These are phyloP conservation scores for Nicotiana sylvestris DNA, from an alignment of 257 asterid species.

Conservation along the genomic window DNA sequence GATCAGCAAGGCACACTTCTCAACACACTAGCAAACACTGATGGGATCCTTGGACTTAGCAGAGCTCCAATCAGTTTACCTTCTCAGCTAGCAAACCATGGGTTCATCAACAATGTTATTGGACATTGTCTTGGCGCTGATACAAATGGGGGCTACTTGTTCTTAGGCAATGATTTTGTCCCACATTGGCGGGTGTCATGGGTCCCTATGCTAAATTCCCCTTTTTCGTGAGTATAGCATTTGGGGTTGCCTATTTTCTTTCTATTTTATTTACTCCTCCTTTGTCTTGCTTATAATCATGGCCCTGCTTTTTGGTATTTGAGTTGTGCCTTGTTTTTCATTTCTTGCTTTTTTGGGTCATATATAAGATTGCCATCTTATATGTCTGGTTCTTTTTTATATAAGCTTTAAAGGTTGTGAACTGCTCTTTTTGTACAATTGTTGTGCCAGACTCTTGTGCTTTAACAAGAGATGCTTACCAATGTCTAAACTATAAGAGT, in stretches of 20 bases:
- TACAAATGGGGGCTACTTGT: constrained; percentile 56
- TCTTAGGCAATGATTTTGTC: constrained; percentile 68
- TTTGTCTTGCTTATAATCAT: background rate
- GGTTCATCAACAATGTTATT: constrained; percentile 50
- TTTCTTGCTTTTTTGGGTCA: background rate
- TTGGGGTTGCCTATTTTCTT: background rate
- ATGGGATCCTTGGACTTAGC: constrained; percentile 78
- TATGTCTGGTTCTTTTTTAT: background rate
- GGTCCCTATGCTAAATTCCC: constrained; percentile 59
- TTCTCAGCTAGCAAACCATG: constrained; percentile 59
- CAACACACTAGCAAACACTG: constrained; percentile 55
- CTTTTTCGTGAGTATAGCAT: constrained; percentile 39
- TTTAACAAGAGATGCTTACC: background rate
- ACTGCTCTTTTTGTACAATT: background rate
- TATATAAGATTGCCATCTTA: background rate
- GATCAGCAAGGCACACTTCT: constrained; percentile 78
- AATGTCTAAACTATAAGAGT: background rate
- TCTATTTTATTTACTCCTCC: background rate
- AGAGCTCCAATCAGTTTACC: constrained; percentile 64
- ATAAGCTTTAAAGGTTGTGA: background rate
- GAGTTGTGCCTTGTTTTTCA: background rate
- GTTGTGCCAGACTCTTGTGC: background rate
- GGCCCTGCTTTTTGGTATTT: background rate
- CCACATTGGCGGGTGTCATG: constrained; percentile 60
- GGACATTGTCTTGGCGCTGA: constrained; percentile 68